phyloP scores from a whole-genome alignment of 345 rosid species.

The Salix caprea region DNA sequence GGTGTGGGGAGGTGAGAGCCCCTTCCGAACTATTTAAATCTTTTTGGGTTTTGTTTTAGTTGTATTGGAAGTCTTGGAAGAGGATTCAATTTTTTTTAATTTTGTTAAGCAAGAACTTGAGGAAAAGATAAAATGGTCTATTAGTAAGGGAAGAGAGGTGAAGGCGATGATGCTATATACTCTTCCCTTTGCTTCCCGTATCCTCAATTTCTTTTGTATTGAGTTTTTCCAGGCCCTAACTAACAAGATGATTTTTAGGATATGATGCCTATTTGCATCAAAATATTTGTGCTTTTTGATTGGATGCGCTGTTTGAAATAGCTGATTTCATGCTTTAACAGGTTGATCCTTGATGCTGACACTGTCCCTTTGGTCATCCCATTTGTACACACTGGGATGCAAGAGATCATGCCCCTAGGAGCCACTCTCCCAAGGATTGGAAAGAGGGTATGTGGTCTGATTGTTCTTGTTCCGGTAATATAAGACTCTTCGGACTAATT shows the following conservation, averaged over 20 bases:
- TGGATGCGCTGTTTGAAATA: not conserved
- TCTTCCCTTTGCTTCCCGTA: no score
- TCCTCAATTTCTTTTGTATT: no score
- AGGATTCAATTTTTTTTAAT: not conserved
- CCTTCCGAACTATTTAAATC: not conserved
- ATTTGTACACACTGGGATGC: slow-evolving; percentile 94
- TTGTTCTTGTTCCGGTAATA: not conserved
- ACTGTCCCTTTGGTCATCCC: slow-evolving; percentile 77
- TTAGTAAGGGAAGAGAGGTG: not conserved
- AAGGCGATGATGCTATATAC: no score
- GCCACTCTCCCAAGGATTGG: slow-evolving; percentile 85
- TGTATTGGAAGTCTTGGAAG: not conserved
- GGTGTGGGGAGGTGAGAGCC: slow-evolving; percentile 83
- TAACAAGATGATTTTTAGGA: no score
- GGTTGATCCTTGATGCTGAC: slow-evolving; percentile 87
- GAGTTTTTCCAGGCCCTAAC: no score
- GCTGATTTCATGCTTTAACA: slow-evolving; percentile 14
- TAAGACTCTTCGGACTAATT: not conserved
- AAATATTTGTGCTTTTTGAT: not conserved
- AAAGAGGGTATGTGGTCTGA: slow-evolving; percentile 53
- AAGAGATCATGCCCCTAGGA: slow-evolving; percentile 93
- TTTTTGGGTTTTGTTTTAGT: not conserved
- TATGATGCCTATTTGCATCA: not conserved
- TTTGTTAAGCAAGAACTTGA: not conserved
- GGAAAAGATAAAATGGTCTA: not conserved